Conservation (phyloP, 306 rosid species). For the Vigna hirtella region DNA sequence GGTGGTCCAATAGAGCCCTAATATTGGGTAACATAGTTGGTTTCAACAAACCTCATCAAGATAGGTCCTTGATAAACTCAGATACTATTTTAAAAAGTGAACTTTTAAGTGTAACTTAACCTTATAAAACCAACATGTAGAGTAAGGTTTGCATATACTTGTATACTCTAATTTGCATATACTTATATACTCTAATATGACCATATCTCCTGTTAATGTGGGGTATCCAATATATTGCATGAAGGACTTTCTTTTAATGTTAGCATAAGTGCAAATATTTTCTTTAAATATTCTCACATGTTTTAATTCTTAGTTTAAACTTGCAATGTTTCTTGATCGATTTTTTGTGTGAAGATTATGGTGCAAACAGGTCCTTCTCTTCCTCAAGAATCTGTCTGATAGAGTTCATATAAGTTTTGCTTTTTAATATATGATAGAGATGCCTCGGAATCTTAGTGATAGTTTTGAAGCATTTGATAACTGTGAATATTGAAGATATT, state of each 20-base stretch:
- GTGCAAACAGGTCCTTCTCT: slow-evolving; percentile 10
- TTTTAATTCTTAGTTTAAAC: background rate
- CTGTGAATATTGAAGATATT: slow-evolving; percentile 13
- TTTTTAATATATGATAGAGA: slow-evolving; percentile 34
- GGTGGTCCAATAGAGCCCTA: too few relatives aligned
- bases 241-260: slow-evolving; percentile 11
- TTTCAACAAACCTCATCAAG: too few relatives aligned
- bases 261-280: slow-evolving; percentile 1
- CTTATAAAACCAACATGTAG: too few relatives aligned
- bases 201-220: too few relatives aligned
- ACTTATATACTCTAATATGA: too few relatives aligned
- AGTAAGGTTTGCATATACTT: too few relatives aligned
- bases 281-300: background rate
- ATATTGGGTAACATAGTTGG: too few relatives aligned
- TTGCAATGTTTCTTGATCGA: slow-evolving; percentile 17
- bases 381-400: background rate
- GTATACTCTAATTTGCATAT: too few relatives aligned
- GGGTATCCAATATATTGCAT: background rate
- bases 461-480: slow-evolving; percentile 13
- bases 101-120: too few relatives aligned
- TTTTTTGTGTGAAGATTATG: slow-evolving; percentile 16
- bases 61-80: too few relatives aligned
- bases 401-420: slow-evolving; percentile 28
- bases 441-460: background rate
- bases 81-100: too few relatives aligned